These are phyloP conservation scores for Penicillium ochrochloron DNA, from an alignment of 495 filamentous ascomycete species.

Conservation along the genomic window DNA sequence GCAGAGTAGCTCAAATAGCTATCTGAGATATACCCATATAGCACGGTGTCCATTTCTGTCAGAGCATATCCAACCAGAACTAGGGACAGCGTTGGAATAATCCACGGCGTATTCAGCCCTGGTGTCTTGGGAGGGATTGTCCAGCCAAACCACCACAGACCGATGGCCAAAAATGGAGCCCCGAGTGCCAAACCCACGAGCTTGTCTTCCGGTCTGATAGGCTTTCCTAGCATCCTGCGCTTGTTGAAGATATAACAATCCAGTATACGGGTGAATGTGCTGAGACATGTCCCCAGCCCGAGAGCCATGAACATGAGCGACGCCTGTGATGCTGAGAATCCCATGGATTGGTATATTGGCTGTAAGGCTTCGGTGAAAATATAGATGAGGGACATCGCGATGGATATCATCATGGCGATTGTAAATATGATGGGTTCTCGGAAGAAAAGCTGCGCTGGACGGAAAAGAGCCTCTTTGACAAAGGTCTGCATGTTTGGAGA, in stretches of 20 bases:
- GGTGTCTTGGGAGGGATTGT: constrained; percentile 49
- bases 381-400: constrained; percentile 56
- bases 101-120: constrained; percentile 38
- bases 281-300: constrained; percentile 45
- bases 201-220: constrained; percentile 55
- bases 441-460: constrained; percentile 51
- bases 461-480: constrained; percentile 43
- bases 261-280: constrained; percentile 48
- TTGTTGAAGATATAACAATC: constrained; percentile 41
- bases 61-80: constrained; percentile 54
- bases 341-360: constrained; percentile 49
- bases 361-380: constrained; percentile 57
- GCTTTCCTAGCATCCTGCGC: constrained; percentile 28
- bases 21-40: constrained; percentile 59
- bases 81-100: constrained; percentile 46
- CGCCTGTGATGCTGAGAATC: constrained; percentile 37
- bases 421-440: constrained; percentile 55
- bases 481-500: constrained; percentile 45
- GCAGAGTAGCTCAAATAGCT: constrained; percentile 56
- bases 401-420: constrained; percentile 49
- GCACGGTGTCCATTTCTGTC: constrained; percentile 53
- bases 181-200: constrained; percentile 51
- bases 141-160: constrained; percentile 58
- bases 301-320: constrained; percentile 54
- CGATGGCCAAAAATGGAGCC: constrained; percentile 48